These are phyloP conservation scores for Chlorella sp. DNA, from an alignment of 139 green algal species.

Conservation along the genomic window DNA sequence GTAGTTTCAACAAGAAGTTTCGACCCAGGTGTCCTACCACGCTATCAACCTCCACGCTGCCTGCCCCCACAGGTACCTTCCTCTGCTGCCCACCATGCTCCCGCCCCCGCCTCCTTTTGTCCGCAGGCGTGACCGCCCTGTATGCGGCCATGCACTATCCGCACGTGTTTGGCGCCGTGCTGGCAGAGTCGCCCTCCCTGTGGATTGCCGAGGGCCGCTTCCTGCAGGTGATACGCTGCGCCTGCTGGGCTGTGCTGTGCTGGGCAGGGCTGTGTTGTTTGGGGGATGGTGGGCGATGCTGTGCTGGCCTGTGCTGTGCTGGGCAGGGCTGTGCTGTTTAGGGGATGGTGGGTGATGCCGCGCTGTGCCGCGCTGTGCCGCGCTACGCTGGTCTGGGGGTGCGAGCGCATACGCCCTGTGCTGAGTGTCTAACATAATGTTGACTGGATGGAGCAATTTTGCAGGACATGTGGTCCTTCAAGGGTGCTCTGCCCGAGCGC, in stretches of 20 bases:
- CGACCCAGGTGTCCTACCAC: neutral
- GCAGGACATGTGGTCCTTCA: constrained; percentile 32
- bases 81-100: neutral
- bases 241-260: neutral
- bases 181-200: constrained; percentile 56
- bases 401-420: too few species aligned
- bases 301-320: too few species aligned
- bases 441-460: too few species aligned
- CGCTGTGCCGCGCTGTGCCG: too few species aligned
- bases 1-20: too few species aligned
- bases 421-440: too few species aligned
- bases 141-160: constrained; percentile 57
- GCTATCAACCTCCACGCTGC: neutral
- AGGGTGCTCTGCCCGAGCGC: constrained; percentile 54
- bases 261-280: too few species aligned
- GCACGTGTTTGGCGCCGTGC: constrained; percentile 51
- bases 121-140: constrained; percentile 50
- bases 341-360: too few species aligned
- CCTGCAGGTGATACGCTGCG: neutral
- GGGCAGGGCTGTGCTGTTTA: too few species aligned
- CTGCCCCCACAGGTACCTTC: too few species aligned
- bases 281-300: too few species aligned
- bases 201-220: constrained; percentile 60
- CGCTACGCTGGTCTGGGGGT: too few species aligned
- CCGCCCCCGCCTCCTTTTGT: neutral